Conservation (phyloP, 2,329 filamentous ascomycete species). For the Atkinsonella texensis region DNA sequence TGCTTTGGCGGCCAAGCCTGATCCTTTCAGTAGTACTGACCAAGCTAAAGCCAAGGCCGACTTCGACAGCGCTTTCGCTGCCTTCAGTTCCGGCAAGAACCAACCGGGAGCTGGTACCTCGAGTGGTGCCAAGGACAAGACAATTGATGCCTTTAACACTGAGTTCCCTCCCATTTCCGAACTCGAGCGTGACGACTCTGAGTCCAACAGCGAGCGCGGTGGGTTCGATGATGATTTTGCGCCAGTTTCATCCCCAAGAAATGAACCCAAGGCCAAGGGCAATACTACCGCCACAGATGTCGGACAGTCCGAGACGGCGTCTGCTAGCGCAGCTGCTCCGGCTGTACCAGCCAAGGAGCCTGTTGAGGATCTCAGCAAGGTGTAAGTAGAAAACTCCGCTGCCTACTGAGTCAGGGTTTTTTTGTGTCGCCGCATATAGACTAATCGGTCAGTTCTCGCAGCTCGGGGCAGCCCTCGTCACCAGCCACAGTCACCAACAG, state of each 20-base stretch:
- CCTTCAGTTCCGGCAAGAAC: constrained; percentile 47
- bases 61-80: constrained; percentile 76
- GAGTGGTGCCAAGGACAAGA: constrained; percentile 26
- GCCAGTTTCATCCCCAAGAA: constrained; percentile 40
- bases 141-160: constrained; percentile 45
- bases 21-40: constrained; percentile 42
- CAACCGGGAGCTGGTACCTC: constrained; percentile 28
- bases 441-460: constrained; percentile 4
- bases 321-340: constrained; percentile 6
- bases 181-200: constrained; percentile 71
- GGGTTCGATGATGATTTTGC: constrained; percentile 94
- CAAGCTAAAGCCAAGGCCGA: constrained; percentile 60
- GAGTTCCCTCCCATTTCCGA: constrained; percentile 95
- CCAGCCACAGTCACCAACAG: constrained; percentile 19
- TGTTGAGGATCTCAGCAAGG: constrained; percentile 13
- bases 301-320: constrained; percentile 1
- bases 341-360: constrained; percentile 15
- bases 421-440: too few species aligned
- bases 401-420: too few species aligned
- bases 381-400: constrained; percentile 11
- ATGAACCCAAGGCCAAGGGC: constrained; percentile 13
- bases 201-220: constrained; percentile 63
- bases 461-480: constrained; percentile 19
- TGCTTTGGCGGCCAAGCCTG: constrained; percentile 16
- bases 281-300: neutral